Percentiles rank a stretch among this genome's conserved stretches.
Conservation (phyloP, 176 grass and related monocot species). For the barley (Hordeum vulgare) region DNA sequence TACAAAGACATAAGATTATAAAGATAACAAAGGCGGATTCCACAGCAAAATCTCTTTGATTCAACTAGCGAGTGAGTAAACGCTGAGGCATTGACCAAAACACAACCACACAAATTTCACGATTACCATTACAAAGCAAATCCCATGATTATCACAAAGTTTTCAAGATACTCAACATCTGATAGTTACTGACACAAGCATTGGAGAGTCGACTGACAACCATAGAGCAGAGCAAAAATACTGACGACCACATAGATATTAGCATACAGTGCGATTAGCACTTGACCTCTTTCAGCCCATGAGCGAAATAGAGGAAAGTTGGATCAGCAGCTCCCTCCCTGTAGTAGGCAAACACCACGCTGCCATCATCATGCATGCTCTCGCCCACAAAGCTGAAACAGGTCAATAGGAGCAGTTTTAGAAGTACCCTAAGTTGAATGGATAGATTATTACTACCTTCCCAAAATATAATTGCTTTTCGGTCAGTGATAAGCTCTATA, state of each 20-base stretch:
- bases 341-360: conserved; percentile 81
- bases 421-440: background rate
- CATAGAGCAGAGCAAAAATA: conserved; percentile 32
- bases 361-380: conserved; percentile 75
- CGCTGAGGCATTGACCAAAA: background rate
- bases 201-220: background rate
- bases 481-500: background rate
- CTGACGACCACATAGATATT: background rate
- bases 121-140: background rate
- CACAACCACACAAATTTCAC: background rate
- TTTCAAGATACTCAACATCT: background rate
- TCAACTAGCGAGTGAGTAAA: background rate
- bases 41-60: background rate
- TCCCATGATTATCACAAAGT: background rate
- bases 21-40: too few species aligned
- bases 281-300: conserved; percentile 80
- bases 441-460: background rate
- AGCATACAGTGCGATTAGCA: conserved; percentile 31
- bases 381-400: conserved; percentile 82
- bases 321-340: conserved; percentile 68
- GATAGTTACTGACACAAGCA: conserved; percentile 4
- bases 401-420: background rate
- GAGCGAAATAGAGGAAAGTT: conserved; percentile 76
- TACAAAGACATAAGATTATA: too few species aligned
- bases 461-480: background rate